Percentiles rank a stretch among this genome's conserved stretches.
These are phyloP conservation scores for Alternaria sp. DNA, from an alignment of 2,329 filamentous ascomycete species.

Conservation along the genomic window DNA sequence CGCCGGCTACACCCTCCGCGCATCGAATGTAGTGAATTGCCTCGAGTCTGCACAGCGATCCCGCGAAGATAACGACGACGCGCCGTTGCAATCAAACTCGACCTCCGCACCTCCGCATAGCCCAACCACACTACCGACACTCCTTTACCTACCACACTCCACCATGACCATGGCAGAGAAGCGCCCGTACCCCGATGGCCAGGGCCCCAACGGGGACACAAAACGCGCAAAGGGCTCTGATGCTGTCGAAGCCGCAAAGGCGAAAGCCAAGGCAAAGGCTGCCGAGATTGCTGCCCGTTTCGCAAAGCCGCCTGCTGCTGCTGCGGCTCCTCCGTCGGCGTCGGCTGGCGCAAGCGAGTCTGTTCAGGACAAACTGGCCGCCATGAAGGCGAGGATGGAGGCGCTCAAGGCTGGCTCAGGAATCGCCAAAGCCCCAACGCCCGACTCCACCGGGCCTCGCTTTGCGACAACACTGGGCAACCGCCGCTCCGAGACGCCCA, in stretches of 20 bases:
- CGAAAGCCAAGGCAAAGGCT: conserved; percentile 45
- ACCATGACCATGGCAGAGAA: conserved; percentile 53
- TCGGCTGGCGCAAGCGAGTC: conserved; percentile 18
- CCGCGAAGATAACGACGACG: not conserved
- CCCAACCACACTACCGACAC: conserved; percentile 1
- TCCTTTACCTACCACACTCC: conserved; percentile 5
- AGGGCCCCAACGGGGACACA: conserved; percentile 40
- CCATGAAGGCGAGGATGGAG: conserved; percentile 40
- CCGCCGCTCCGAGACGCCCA: conserved; percentile 56
- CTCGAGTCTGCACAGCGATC: not conserved
- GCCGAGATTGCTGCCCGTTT: conserved; percentile 46
- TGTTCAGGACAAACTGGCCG: conserved; percentile 39
- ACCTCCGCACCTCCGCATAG: conserved; percentile 11
- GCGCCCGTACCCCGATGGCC: conserved; percentile 51
- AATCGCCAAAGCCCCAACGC: conserved; percentile 55
- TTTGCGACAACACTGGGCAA: conserved; percentile 65
- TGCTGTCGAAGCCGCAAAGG: conserved; percentile 43
- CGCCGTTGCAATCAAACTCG: conserved; percentile 7
- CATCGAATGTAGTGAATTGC: not conserved
- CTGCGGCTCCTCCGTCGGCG: conserved; percentile 20
- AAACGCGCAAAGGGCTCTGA: conserved; percentile 52
- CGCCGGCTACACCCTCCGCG: not conserved
- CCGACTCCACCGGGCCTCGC: conserved; percentile 58
- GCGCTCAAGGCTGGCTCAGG: conserved; percentile 67
- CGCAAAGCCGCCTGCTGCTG: conserved; percentile 31